Evolutionary conservation across 2,329 filamentous ascomycete genomes (phyloP), one percentile per base, ranked within the genome.

Genomic region (Aspergillus tamarii): DNA sequence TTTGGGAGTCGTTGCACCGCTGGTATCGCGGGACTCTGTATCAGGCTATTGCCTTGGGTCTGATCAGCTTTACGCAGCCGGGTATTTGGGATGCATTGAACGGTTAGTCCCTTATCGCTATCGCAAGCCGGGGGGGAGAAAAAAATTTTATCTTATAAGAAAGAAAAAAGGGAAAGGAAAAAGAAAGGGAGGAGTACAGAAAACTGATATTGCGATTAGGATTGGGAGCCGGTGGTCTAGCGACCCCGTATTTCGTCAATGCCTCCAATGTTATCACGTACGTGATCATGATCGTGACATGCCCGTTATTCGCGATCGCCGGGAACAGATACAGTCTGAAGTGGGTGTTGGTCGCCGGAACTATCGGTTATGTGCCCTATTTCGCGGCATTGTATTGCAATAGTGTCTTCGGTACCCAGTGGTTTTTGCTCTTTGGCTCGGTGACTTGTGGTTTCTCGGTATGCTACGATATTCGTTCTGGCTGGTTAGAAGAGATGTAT

Each of bases 201-300:
- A 7, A 23, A 36, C 28, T 54, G n/a, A 54, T n/a, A n/a, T 21
- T 34, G 12, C n/a, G 28, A 54, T 21, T 21, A 54, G 52, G 52
- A n/a, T n/a, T 54, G 28, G 52, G 52, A 26, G 52, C 52, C 1
- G 52, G 52, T 36, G 52, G 52, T 54, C 52, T 54, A 2, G 52
- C 52, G 6, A 54, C 52, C 19, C 52, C 52, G 32, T 54, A 54
- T 36, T 72, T 81, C 3, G 78, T 81, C 62, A 81, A 82, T 61
- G 78, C 74, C 34, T 73, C 79, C 1, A 82, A 81, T 65, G 75
- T 78, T 1, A 65, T 82, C n/a, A 81, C 78, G 0, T 82, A 79
- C 41, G 81, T 77, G 61, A 80, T 84, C 66, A 84, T 85, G 81
- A 77, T 81, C 8, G 80, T 82, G 26, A 76, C 76, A 2, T 81